Evolutionary conservation across 768 basidiomycete genomes (phyloP).

Genomic region (Cystofilobasidium macerans): DNA sequence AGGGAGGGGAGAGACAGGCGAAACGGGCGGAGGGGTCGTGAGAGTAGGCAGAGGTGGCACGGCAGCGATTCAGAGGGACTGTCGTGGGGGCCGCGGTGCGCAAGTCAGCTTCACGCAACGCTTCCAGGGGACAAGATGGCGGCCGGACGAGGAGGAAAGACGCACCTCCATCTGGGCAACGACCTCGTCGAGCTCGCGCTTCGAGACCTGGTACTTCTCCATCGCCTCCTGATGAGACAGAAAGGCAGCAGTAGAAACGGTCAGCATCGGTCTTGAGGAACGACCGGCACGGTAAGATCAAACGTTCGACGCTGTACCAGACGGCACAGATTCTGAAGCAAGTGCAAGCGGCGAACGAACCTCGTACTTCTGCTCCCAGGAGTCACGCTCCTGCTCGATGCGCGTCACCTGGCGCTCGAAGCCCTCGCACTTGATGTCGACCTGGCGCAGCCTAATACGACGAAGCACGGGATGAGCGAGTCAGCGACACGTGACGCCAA

Average conservation of each 20-base stretch:
- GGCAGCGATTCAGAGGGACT: slow-evolving; percentile 16
- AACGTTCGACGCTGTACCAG: no score
- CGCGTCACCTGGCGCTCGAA: slow-evolving; percentile 83
- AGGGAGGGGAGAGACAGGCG: background rate
- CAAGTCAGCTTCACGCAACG: background rate
- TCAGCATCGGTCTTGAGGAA: no score
- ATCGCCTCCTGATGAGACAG: slow-evolving; percentile 50
- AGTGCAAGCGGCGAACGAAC: slow-evolving; percentile 43
- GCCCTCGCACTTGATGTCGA: slow-evolving; percentile 98
- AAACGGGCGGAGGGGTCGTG: background rate
- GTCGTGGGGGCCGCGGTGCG: background rate
- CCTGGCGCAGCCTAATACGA: slow-evolving; percentile 90
- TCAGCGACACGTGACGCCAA: slow-evolving; percentile 5
- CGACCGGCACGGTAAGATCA: background rate
- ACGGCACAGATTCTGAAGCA: no score
- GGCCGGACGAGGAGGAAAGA: background rate
- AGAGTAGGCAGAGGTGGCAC: background rate
- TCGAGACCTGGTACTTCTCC: slow-evolving; percentile 58
- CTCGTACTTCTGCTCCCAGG: slow-evolving; percentile 90
- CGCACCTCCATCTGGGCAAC: slow-evolving; percentile 55
- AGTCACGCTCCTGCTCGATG: slow-evolving; percentile 79
- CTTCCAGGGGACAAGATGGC: background rate
- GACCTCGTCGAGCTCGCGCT: slow-evolving; percentile 75
- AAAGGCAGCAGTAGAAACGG: background rate
- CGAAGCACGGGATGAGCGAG: slow-evolving; percentile 2